Evolutionary conservation across 306 rosid genomes (phyloP), one percentile per base, ranked within the genome.

Genomic region (Geum urbanum): DNA sequence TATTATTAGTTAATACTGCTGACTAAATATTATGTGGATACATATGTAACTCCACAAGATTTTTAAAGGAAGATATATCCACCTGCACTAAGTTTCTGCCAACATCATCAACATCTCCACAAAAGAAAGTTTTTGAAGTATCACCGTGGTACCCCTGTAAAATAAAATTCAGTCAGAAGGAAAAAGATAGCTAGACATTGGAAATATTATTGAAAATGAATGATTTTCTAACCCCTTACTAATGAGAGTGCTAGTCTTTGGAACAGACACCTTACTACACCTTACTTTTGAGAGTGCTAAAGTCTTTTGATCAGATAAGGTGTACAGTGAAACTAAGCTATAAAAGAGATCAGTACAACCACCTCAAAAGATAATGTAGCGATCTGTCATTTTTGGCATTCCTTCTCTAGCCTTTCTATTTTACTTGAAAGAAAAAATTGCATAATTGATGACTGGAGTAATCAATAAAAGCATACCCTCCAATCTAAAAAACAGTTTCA

Each of bases 91-190:
- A 84, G 56, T 85, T 86, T 83, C 73, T 87, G 48, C 84, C 87
- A 70, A 69, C 82, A 55, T 88, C 95, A 76, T 71, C 89, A 72
- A 86, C 97, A 72, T 91, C 82, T 69, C 98, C 97, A 57, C 97
- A 91, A 78, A 90, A 86, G 85, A 85, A 94, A 72, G 97, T 91
- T 68, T 86, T 82, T 35, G 96, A 88, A 45, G 97, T 91, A 73
- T 94, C 97, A 58, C 99, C 97, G 49, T 94, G 99, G 79, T 83
- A 84, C 35, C 96, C 97, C 99, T 94, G 75, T 63, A 77, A 76
- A 58, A 58, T 81, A 81, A 44, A 78, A 78, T 47, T 60, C 76
- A 54, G n/a, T 35, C 18, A 55, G 35, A 62, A 73, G 70, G 70
- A 55, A 37, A 55, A 57, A 74, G 54, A 59, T 66, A 74, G 70